Evolutionary conservation across 352 stramenopile genomes (phyloP), one percentile per base, ranked within the genome.

Genomic region (Globisporangium okanoganense): DNA sequence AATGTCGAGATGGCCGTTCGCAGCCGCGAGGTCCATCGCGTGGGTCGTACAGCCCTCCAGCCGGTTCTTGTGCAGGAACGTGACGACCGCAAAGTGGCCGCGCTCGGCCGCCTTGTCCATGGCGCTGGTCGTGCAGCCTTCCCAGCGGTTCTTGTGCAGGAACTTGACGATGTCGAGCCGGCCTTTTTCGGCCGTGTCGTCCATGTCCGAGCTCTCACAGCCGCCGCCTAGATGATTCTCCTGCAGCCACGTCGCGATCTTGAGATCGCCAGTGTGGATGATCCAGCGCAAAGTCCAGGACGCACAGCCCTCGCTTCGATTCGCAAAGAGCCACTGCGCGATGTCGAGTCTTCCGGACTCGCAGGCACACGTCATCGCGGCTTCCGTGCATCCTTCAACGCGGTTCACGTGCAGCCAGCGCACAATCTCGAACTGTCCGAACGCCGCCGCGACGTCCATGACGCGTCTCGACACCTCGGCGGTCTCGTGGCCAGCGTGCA

Each of bases 21-120:
- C 63, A 0, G 64, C 58, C 2, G 71, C 71, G 9, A 53, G 35
- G 40, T 73, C 65, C 66, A 79, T 71, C 1, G 72, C 72, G 22
- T 62, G 49, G 1, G 62, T 64, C 24, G 70, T 78, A 33, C 72
- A 80, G 6, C 64, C 70, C 33, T 76, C 70, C 2, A 0, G 12
- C 9, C 65, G 59, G n/a, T 76, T 24, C 16, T 49, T 43, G 49
- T 78, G 60, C 4, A 80, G 64, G 35, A 64, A 80, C 52, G 64
- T 13, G 24, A 76, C 55, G 13, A 74, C 56, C 12, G 71, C 60
- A 4, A 80, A 54, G 29, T 70, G 59, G 0, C 72, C 72, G 4
- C 63, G 58, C 51, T 71, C 64, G 1, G 72, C 72, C 0, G 72
- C 72, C 10, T 64, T 44, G 48, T 78, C 70, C 70, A 80, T 80